Conservation (phyloP, 768 basidiomycete species). For the Amanita phalloides region DNA sequence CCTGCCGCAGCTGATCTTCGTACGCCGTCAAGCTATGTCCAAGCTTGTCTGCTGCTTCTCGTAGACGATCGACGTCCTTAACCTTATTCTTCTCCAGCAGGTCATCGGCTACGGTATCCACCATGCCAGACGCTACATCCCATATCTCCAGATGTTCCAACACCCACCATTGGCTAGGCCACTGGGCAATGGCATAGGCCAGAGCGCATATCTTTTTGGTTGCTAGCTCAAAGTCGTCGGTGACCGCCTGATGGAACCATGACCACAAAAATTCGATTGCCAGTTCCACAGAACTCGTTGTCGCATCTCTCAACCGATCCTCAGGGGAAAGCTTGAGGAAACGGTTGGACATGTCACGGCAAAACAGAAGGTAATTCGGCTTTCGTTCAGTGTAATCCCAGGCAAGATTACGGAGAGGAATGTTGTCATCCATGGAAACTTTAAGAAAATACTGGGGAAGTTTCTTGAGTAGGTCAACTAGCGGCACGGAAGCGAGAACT, state of each 20-base stretch:
- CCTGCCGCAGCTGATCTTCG: not conserved
- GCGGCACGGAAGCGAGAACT: conserved; percentile 60
- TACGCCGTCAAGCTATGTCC: conserved; percentile 21
- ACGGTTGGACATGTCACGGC: conserved; percentile 53
- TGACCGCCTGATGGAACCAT: conserved; percentile 50
- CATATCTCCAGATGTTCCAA: conserved; percentile 53
- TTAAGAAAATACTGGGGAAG: conserved; percentile 62
- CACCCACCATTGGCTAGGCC: conserved; percentile 64
- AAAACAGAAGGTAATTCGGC: conserved; percentile 57
- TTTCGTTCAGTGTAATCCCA: conserved; percentile 55
- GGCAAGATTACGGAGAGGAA: conserved; percentile 23
- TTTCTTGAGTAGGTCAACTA: conserved; percentile 50
- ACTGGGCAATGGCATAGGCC: conserved; percentile 42
- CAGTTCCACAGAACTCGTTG: conserved; percentile 55
- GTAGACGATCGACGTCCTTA: conserved; percentile 37
- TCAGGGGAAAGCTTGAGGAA: conserved; percentile 49
- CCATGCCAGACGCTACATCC: conserved; percentile 46
- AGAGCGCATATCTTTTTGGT: conserved; percentile 26
- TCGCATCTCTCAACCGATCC: conserved; percentile 52
- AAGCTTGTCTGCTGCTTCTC: conserved; percentile 37
- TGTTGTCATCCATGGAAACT: conserved; percentile 6
- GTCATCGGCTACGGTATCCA: conserved; percentile 55
- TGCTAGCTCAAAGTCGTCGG: conserved; percentile 24
- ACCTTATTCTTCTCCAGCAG: conserved; percentile 38
- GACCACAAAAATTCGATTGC: conserved; percentile 58